These are phyloP conservation scores for Sphagnum contortum DNA, from an alignment of 225 moss, liverwort and hornwort genomes.

Conservation along the genomic window DNA sequence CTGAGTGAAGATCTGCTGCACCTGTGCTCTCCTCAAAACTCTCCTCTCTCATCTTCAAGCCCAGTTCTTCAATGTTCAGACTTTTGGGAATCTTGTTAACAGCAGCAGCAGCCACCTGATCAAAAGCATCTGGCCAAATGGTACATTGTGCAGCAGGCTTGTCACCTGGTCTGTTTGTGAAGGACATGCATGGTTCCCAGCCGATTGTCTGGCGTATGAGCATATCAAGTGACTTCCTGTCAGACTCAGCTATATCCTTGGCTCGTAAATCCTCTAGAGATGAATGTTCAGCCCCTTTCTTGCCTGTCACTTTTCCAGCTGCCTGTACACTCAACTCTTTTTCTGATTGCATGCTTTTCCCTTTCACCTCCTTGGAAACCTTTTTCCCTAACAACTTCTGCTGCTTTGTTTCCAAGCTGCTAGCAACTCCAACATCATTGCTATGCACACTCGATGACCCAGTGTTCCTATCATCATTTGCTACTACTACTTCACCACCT, in stretches of 20 bases:
- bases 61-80: conserved; percentile 48
- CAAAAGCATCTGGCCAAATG: conserved; percentile 33
- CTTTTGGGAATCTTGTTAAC: conserved; percentile 31
- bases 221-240: conserved; percentile 57
- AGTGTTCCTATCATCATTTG: conserved; percentile 19
- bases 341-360: background rate
- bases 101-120: conserved; percentile 33
- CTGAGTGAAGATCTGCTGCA: conserved; percentile 14
- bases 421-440: conserved; percentile 9
- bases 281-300: conserved; percentile 15
- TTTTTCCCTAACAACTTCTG: conserved; percentile 35
- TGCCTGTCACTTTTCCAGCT: conserved; percentile 15
- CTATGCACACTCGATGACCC: background rate
- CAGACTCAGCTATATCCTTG: conserved; percentile 43
- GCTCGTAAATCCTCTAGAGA: conserved; percentile 28
- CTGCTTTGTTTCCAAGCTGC: conserved; percentile 19
- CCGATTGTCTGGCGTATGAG: conserved; percentile 60
- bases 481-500: conserved; percentile 10
- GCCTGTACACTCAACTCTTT: conserved; percentile 5
- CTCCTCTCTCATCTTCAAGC: conserved; percentile 18
- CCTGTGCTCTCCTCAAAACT: conserved; percentile 20
- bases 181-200: conserved; percentile 45
- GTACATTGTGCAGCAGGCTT: conserved; percentile 44
- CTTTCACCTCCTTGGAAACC: conserved; percentile 32
- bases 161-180: conserved; percentile 30